Percentiles rank a stretch among this genome's conserved stretches.
Conservation (phyloP, 1,139 yeast species). For the Magnusiomyces tetraspermus region DNA sequence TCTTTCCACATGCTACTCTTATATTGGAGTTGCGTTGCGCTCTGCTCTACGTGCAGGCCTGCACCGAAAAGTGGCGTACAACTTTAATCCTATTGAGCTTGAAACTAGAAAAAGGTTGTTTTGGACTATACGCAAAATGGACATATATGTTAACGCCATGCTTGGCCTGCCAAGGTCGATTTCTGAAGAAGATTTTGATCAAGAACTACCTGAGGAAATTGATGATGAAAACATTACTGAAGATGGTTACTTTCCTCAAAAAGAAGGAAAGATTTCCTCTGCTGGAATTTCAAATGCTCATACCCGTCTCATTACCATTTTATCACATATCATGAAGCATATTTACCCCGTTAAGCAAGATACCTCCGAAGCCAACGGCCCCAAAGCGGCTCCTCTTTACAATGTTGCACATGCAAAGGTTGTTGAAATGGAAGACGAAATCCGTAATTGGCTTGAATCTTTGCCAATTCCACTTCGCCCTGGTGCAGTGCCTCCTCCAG, state of each 20-base stretch:
- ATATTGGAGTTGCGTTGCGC: conserved; percentile 81
- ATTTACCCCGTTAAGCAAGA: conserved; percentile 46
- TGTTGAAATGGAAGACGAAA: conserved; percentile 62
- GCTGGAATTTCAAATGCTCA: conserved; percentile 81
- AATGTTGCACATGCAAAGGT: conserved; percentile 50
- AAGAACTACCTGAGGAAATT: conserved; percentile 71
- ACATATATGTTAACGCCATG: conserved; percentile 80
- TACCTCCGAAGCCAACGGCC: conserved; percentile 18
- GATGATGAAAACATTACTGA: conserved; percentile 84
- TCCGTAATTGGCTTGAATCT: conserved; percentile 65
- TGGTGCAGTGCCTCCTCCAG: conserved; percentile 53
- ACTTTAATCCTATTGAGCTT: conserved; percentile 70
- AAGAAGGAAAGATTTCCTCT: conserved; percentile 46
- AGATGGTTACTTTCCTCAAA: conserved; percentile 36
- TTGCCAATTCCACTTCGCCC: conserved; percentile 70
- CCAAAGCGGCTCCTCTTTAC: conserved; percentile 8
- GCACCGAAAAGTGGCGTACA: conserved; percentile 61
- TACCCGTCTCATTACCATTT: conserved; percentile 57
- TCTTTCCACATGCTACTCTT: conserved; percentile 81
- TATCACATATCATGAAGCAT: conserved; percentile 46
- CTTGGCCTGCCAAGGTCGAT: conserved; percentile 69
- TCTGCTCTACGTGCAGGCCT: conserved; percentile 82
- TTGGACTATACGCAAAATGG: conserved; percentile 88
- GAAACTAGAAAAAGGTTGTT: conserved; percentile 80
- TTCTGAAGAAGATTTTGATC: conserved; percentile 76